Evolutionary conservation across 345 rosid genomes (phyloP).

Genomic region (Gossypium mustelinum): DNA sequence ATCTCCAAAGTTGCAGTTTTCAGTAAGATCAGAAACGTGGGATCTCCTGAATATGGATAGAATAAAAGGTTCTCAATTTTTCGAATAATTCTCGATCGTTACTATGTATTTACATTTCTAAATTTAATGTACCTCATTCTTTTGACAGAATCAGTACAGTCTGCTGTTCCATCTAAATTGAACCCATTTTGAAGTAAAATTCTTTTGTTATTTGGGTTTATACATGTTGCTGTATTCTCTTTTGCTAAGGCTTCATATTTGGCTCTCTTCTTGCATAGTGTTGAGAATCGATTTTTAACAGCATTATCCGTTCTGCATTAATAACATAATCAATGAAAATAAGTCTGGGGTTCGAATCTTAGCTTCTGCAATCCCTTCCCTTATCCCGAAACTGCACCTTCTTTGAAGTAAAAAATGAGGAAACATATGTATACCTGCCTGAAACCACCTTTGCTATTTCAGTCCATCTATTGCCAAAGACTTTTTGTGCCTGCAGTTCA

Average conservation of each 20-base stretch:
- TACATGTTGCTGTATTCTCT: slow-evolving; percentile 51
- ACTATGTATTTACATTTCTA: background rate
- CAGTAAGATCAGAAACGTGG: slow-evolving; percentile 48
- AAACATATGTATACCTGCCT: slow-evolving; percentile 62
- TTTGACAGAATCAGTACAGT: slow-evolving; percentile 44
- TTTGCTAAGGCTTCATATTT: slow-evolving; percentile 85
- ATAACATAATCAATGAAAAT: slow-evolving; percentile 2
- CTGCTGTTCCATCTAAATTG: slow-evolving; percentile 35
- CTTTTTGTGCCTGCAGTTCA: slow-evolving; percentile 77
- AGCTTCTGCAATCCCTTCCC: background rate
- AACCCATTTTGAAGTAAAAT: slow-evolving; percentile 41
- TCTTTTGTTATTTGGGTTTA: slow-evolving; percentile 73
- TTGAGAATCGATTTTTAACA: slow-evolving; percentile 94
- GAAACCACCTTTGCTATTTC: slow-evolving; percentile 99
- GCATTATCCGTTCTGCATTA: slow-evolving; percentile 92
- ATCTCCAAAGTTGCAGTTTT: slow-evolving; percentile 38
- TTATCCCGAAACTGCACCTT: too few relatives aligned
- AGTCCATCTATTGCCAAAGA: slow-evolving; percentile 97
- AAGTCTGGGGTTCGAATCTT: background rate
- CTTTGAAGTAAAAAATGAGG: background rate
- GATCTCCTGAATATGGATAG: slow-evolving; percentile 48
- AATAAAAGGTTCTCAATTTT: slow-evolving; percentile 3
- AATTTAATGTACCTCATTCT: slow-evolving; percentile 43
- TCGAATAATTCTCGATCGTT: background rate
- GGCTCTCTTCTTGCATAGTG: slow-evolving; percentile 96